A percentile compares a stretch with the other conserved stretches of the same genome.
Evolutionary conservation across 2,329 filamentous ascomycete species (phyloP).

Genomic region (Colletotrichum cordylinicola): DNA sequence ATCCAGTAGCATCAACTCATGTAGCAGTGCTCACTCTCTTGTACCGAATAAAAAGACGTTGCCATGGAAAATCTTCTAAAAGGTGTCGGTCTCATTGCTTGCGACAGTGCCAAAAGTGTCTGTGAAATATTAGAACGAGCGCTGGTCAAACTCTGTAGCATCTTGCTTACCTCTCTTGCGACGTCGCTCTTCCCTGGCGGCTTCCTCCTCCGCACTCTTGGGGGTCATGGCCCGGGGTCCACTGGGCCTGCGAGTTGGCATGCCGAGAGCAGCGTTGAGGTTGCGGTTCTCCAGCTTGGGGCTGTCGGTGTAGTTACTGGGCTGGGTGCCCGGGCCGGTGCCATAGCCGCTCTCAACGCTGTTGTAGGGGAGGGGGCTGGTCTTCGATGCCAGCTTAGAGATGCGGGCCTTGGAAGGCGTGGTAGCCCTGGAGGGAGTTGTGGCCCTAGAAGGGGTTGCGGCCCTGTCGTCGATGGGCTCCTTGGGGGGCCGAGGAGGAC

Average conservation of each 20-base stretch:
- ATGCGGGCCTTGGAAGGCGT: conserved; percentile 55
- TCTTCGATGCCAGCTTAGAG: conserved; percentile 55
- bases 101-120: conserved; percentile 60
- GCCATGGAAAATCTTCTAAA: conserved; percentile 38
- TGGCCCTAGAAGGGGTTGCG: conserved; percentile 49
- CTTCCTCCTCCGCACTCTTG: conserved; percentile 54
- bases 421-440: conserved; percentile 24
- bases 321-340: conserved; percentile 46
- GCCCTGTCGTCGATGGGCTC: conserved; percentile 57
- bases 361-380: conserved; percentile 62
- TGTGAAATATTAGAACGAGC: conserved; percentile 28
- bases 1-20: conserved; percentile 12
- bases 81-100: conserved; percentile 60
- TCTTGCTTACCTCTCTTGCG: conserved; percentile 61
- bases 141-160: background rate
- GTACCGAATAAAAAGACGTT: background rate
- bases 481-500: conserved; percentile 66
- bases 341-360: conserved; percentile 61
- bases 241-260: conserved; percentile 59
- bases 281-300: conserved; percentile 64
- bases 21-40: background rate
- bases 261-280: conserved; percentile 57
- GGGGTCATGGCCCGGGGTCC: conserved; percentile 68
- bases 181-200: conserved; percentile 51
- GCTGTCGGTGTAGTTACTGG: conserved; percentile 57